Evolutionary conservation across 495 filamentous ascomycete genomes (phyloP).

Genomic region (Pyrenula aspistea): DNA sequence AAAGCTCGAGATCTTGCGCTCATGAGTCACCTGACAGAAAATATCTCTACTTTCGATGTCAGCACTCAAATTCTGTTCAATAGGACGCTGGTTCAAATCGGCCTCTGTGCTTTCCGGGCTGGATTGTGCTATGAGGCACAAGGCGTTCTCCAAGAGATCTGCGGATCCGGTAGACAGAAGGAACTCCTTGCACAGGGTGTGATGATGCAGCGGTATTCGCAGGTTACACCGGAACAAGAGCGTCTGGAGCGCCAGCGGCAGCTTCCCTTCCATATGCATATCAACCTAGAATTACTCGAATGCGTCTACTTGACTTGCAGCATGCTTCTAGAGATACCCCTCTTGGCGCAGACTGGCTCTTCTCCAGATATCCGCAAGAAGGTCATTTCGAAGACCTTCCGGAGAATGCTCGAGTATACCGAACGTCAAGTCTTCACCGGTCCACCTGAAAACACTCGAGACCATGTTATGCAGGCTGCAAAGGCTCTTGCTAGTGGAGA

Average conservation of each 20-base stretch:
- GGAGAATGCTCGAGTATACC: conserved; percentile 97
- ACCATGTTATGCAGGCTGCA: conserved; percentile 97
- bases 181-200: conserved; percentile 95
- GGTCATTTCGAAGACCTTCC: conserved; percentile 98
- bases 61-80: conserved; percentile 98
- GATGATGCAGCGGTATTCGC: conserved; percentile 90
- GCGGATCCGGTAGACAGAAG: conserved; percentile 92
- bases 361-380: conserved; percentile 95
- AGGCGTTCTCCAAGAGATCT: conserved; percentile 93
- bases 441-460: conserved; percentile 93
- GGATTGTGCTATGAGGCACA: conserved; percentile 96
- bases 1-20: conserved; percentile 96
- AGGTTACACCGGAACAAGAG: conserved; percentile 94
- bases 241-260: conserved; percentile 91
- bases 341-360: conserved; percentile 90
- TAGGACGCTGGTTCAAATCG: conserved; percentile 92
- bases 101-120: conserved; percentile 93
- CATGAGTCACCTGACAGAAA: conserved; percentile 98
- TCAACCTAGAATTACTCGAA: conserved; percentile 96
- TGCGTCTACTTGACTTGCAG: conserved; percentile 97
- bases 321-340: conserved; percentile 97
- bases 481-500: conserved; percentile 93
- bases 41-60: conserved; percentile 87
- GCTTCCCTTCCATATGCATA: conserved; percentile 99
- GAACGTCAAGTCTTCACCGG: conserved; percentile 98